Evolutionary conservation across 2,329 filamentous ascomycete species (phyloP), one percentile per base, ranked within the genome.

Genomic region (Cordyceps cicadae): DNA sequence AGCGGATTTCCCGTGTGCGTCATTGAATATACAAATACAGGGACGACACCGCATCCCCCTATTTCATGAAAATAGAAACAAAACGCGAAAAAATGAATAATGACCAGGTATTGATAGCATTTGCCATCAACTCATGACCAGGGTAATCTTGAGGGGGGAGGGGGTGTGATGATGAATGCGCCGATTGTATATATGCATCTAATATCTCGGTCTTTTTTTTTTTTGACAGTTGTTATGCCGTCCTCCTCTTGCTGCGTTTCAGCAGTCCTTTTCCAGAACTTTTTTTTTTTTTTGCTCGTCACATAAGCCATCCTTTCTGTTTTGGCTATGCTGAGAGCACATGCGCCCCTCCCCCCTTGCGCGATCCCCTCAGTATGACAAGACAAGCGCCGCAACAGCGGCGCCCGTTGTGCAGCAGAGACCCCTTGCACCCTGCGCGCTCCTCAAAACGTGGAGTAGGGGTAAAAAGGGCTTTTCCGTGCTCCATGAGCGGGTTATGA

Each of bases 1-100:
- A 8, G 17, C 34, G 26, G 29, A 39, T 6, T 39, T 24, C 48
- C 48, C 26, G 14, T 29, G 29, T 29, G 5, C 21, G 3, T 37
- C 29, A 34, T 37, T 14, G 12, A 50, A 43, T 58, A 51, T 58
- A 58, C 34, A 58, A 58, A 43, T 58, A 58, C 46, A 58, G 46
- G 39, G 41, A 48, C 37, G 54, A 12, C 15, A 32, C 15, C 21
- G 11, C 17, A 15, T 24, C 26, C n/a, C n/a, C 34, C 48, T 12
- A 2, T 37, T 54, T 41, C 49, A 52, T 24, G 54, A 43, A 58
- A 43, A 14, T 56, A 37, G 29, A 49, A 46, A 58, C 37, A 32
- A 32, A 37, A 39, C 19, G 15, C 15, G 39, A n/a, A 43, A 43
- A n/a, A 15, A 43, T 41, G 5, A 43, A 43, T 17, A 5, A 43